phyloP scores from a whole-genome alignment of 23 red algal genomes.

The Gracilaria domingensis region DNA sequence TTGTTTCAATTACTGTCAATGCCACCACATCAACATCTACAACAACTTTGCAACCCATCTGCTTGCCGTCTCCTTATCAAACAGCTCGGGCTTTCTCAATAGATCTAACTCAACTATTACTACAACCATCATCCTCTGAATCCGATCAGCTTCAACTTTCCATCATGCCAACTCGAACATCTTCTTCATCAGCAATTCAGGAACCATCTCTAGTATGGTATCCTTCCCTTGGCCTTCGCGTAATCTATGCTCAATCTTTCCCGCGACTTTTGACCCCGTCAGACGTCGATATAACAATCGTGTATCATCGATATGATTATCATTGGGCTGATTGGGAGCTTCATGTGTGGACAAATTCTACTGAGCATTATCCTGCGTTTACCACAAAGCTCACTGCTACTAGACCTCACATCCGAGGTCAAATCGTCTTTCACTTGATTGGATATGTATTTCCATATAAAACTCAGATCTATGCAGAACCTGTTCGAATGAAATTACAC shows the following conservation, averaged over 20 bases:
- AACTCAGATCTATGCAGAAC: conserved; percentile 40
- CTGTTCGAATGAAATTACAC: conserved; percentile 46
- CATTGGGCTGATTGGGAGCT: conserved; percentile 62
- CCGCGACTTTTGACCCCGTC: conserved; percentile 4
- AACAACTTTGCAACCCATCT: conserved; percentile 2
- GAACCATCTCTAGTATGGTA: neutral
- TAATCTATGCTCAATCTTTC: conserved; percentile 48
- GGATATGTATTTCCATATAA: conserved; percentile 46
- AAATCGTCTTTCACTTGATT: conserved; percentile 41
- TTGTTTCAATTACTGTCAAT: conserved; percentile 6
- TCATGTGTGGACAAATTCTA: conserved; percentile 37
- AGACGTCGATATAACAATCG: conserved; percentile 16
- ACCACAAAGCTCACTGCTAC: conserved; percentile 28
- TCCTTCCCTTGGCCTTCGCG: conserved; percentile 23
- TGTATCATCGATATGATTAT: conserved; percentile 51
- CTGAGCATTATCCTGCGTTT: conserved; percentile 18
- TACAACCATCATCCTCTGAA: neutral
- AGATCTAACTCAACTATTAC: conserved; percentile 13
- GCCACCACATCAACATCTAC: neutral
- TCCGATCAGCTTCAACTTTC: conserved; percentile 1
- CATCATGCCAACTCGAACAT: neutral
- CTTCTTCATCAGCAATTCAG: neutral
- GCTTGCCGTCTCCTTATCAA: neutral
- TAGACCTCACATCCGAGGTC: conserved; percentile 9
- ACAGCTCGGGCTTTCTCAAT: conserved; percentile 16